phyloP scores from a whole-genome alignment of 257 asterid species.

The Euphrasia confusa region DNA sequence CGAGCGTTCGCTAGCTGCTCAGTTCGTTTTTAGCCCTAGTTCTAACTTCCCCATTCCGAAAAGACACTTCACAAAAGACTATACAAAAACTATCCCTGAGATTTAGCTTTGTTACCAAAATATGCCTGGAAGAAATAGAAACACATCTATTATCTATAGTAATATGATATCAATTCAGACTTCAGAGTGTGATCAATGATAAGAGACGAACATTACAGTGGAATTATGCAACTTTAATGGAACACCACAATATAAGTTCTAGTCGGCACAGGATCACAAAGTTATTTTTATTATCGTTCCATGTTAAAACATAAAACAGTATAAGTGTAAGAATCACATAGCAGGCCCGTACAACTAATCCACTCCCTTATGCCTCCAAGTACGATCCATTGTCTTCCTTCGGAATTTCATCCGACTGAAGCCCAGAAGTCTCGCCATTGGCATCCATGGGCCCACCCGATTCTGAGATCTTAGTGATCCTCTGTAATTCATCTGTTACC shows the following conservation, averaged over 20 bases:
- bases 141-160: too few relatives aligned
- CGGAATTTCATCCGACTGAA: slow-evolving; percentile 36
- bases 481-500: slow-evolving; percentile 58
- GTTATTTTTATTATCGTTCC: neutral
- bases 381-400: slow-evolving; percentile 41
- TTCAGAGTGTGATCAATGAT: slow-evolving; percentile 1
- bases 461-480: slow-evolving; percentile 65
- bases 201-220: neutral
- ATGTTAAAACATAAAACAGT: slow-evolving; percentile 9
- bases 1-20: too few relatives aligned
- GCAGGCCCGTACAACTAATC: slow-evolving; percentile 9
- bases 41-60: too few relatives aligned
- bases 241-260: slow-evolving; percentile 2
- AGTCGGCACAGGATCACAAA: neutral
- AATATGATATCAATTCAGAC: neutral
- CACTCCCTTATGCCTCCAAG: slow-evolving; percentile 24
- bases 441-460: slow-evolving; percentile 52
- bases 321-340: neutral
- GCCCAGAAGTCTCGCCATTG: slow-evolving; percentile 36
- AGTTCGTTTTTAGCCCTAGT: too few relatives aligned
- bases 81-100: too few relatives aligned
- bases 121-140: too few relatives aligned
- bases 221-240: neutral
- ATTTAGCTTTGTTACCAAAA: too few relatives aligned
- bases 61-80: too few relatives aligned